These are phyloP conservation scores for Cubamyces sp. DNA, from an alignment of 768 basidiomycete species.

Conservation along the genomic window DNA sequence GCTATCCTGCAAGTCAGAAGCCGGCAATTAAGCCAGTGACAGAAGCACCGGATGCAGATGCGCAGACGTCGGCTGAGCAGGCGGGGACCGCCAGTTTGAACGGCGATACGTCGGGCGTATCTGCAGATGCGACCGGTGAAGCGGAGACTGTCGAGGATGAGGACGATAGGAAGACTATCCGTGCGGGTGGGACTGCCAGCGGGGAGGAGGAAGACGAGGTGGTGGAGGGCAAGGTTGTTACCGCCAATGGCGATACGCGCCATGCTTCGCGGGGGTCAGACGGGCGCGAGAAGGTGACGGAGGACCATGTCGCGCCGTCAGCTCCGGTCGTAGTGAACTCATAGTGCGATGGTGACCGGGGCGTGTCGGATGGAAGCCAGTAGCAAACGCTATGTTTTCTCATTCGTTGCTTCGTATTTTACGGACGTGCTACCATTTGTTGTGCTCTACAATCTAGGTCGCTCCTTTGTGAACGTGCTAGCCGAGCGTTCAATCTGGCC, in stretches of 20 bases:
- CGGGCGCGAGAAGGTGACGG: constrained; percentile 27
- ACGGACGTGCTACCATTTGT: constrained; percentile 15
- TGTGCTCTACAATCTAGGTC: constrained; percentile 8
- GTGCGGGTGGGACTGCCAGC: constrained; percentile 21
- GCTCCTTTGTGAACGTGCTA: constrained; percentile 9
- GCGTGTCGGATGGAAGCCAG: not conserved
- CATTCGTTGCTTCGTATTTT: constrained; percentile 5
- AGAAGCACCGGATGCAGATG: constrained; percentile 29
- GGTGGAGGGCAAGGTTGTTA: constrained; percentile 30
- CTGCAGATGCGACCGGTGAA: constrained; percentile 1
- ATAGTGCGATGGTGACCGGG: not conserved
- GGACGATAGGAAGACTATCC: constrained; percentile 35
- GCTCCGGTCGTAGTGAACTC: constrained; percentile 25
- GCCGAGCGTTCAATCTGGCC: not conserved
- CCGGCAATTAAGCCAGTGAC: constrained; percentile 27
- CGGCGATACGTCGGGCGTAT: constrained; percentile 5
- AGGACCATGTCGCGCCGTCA: constrained; percentile 16
- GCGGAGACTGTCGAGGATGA: constrained; percentile 30
- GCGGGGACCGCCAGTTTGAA: not conserved
- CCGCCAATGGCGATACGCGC: constrained; percentile 28
- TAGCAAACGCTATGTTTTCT: constrained; percentile 2
- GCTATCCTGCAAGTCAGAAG: constrained; percentile 53
- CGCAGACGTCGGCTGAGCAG: constrained; percentile 14
- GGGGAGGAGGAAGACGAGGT: constrained; percentile 28
- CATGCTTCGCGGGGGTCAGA: constrained; percentile 9